A percentile compares a stretch with the other conserved stretches of the same genome.
Evolutionary conservation across 176 grass and related monocot genomes (phyloP).

Genomic region (Lolium perenne): DNA sequence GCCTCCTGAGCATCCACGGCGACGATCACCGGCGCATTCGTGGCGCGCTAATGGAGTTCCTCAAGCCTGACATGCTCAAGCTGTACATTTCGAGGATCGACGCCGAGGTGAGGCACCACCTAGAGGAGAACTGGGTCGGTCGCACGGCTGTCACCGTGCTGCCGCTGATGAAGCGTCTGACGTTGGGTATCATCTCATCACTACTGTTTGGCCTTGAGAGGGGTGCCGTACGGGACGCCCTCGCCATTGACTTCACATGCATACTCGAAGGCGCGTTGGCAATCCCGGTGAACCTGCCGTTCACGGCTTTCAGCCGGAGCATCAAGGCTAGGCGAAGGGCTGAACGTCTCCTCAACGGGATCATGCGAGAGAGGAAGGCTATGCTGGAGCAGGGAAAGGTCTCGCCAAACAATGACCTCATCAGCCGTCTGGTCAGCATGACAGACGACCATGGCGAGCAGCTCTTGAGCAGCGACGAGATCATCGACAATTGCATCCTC

Average conservation of each 20-base stretch:
- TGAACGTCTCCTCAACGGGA: constrained; percentile 3
- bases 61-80: constrained; percentile 47
- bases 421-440: constrained; percentile 41
- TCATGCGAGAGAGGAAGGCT: constrained; percentile 30
- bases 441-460: not conserved
- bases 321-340: not conserved
- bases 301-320: too few relatives aligned
- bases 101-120: constrained; percentile 45
- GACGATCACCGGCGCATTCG: constrained; percentile 10
- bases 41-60: constrained; percentile 45
- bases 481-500: constrained; percentile 49
- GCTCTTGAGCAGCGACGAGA: constrained; percentile 50
- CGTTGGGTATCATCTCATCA: constrained; percentile 14
- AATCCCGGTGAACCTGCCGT: too few relatives aligned
- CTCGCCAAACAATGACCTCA: constrained; percentile 22
- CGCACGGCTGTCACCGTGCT: constrained; percentile 32
- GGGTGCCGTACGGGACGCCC: too few relatives aligned
- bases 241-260: too few relatives aligned
- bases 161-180: constrained; percentile 54
- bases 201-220: too few relatives aligned
- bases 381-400: too few relatives aligned
- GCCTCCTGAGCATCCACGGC: constrained; percentile 45
- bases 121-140: constrained; percentile 30
- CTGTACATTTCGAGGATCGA: constrained; percentile 46
- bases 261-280: too few relatives aligned